phyloP scores from a whole-genome alignment of 768 basidiomycete species.

The Lepiota venenata region DNA sequence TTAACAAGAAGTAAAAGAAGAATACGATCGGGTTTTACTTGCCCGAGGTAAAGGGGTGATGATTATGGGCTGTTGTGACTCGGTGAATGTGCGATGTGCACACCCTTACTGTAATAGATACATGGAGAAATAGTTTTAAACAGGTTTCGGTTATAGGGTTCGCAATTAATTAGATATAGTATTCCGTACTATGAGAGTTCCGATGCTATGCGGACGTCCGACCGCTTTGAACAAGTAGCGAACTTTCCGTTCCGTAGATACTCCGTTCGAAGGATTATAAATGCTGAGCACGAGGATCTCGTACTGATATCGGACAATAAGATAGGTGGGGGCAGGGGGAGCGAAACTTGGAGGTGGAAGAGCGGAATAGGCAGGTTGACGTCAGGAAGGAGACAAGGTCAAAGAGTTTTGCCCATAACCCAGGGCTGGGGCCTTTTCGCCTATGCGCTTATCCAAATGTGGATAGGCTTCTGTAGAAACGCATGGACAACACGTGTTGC shows the following conservation, averaged over 20 bases:
- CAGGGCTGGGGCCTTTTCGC: conserved; percentile 6
- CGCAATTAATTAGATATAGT: no score
- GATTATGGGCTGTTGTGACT: background rate
- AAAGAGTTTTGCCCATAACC: conserved; percentile 8
- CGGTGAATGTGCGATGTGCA: no score
- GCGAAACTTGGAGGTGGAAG: background rate
- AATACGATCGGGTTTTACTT: no score
- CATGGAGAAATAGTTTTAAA: no score
- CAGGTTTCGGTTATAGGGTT: no score
- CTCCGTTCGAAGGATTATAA: background rate
- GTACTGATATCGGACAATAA: background rate
- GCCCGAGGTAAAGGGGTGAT: background rate
- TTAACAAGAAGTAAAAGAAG: background rate
- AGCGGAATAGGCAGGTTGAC: conserved; percentile 8
- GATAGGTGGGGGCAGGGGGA: no score
- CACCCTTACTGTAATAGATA: no score
- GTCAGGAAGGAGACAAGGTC: background rate
- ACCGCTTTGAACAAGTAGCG: no score
- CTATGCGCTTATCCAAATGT: conserved; percentile 1
- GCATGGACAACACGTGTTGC: conserved; percentile 11
- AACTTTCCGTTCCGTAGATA: background rate
- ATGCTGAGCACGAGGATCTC: conserved; percentile 5
- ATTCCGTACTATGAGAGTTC: no score
- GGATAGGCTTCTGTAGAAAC: conserved; percentile 3
- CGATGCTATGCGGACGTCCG: no score